phyloP scores from a whole-genome alignment of 2,329 filamentous ascomycete genomes.

The Penicillium sp. region DNA sequence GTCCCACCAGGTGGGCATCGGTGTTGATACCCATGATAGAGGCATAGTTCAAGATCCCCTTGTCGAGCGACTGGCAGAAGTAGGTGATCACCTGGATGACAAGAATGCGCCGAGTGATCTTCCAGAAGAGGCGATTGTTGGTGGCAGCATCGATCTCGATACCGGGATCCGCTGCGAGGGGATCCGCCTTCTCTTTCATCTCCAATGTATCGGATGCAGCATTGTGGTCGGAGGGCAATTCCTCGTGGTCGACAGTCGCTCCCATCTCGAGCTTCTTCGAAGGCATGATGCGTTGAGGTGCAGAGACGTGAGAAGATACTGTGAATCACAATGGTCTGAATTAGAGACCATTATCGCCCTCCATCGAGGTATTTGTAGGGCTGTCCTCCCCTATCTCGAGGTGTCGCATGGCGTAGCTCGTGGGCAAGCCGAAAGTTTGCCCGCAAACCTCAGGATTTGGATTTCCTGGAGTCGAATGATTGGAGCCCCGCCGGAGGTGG shows the following conservation, averaged over 20 bases:
- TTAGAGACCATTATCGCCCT: not conserved
- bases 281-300: not conserved
- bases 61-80: constrained; percentile 32
- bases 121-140: constrained; percentile 27
- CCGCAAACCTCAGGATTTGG: constrained; percentile 1
- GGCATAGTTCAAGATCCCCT: constrained; percentile 30
- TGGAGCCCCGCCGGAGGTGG: constrained; percentile 3
- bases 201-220: not conserved
- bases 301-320: not conserved
- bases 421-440: constrained; percentile 4
- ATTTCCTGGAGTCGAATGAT: not conserved
- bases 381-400: not conserved
- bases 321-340: not conserved
- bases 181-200: not conserved
- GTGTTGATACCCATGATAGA: constrained; percentile 36
- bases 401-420: not conserved
- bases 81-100: constrained; percentile 30
- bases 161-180: not conserved
- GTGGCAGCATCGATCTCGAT: constrained; percentile 27
- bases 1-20: constrained; percentile 47
- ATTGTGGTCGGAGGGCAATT: not conserved
- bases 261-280: not conserved
- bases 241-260: not conserved
- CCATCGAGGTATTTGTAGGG: constrained; percentile 4
- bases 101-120: constrained; percentile 25